Evolutionary conservation across 2,329 filamentous ascomycete genomes (phyloP).

Genomic region (Purpureocillium takamizusanense): DNA sequence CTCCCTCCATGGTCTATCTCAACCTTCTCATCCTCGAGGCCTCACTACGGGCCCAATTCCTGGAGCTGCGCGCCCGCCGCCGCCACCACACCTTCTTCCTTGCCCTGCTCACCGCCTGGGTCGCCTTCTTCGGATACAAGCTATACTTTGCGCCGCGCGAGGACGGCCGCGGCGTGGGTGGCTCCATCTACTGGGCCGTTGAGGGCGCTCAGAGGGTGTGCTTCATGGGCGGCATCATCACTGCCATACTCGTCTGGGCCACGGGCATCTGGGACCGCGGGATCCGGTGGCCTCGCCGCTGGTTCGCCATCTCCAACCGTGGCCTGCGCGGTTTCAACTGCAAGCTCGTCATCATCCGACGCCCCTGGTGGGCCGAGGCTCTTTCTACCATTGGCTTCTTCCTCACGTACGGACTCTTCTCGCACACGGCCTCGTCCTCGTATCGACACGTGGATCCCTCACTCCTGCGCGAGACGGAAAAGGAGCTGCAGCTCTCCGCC

Average conservation of each 20-base stretch:
- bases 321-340: slow-evolving; percentile 89
- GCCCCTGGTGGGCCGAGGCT: slow-evolving; percentile 72
- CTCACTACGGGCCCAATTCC: slow-evolving; percentile 84
- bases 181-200: slow-evolving; percentile 92
- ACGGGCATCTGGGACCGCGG: slow-evolving; percentile 96
- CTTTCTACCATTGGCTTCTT: slow-evolving; percentile 67
- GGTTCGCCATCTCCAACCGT: slow-evolving; percentile 82
- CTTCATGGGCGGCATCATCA: slow-evolving; percentile 84
- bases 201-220: slow-evolving; percentile 86
- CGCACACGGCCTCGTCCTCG: slow-evolving; percentile 55
- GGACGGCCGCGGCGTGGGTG: slow-evolving; percentile 83
- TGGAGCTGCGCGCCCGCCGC: slow-evolving; percentile 77
- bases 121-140: slow-evolving; percentile 75
- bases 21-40: slow-evolving; percentile 96
- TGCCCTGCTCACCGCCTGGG: slow-evolving; percentile 70
- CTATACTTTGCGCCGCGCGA: slow-evolving; percentile 94
- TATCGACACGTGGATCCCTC: slow-evolving; percentile 70
- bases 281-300: slow-evolving; percentile 85
- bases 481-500: slow-evolving; percentile 40
- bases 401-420: slow-evolving; percentile 66
- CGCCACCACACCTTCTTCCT: slow-evolving; percentile 93
- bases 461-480: slow-evolving; percentile 50
- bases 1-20: slow-evolving; percentile 92
- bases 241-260: slow-evolving; percentile 78
- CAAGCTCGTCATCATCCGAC: slow-evolving; percentile 84